phyloP scores from a whole-genome alignment of 2,329 filamentous ascomycete genomes.

The Chalaropsis ovoidea region DNA sequence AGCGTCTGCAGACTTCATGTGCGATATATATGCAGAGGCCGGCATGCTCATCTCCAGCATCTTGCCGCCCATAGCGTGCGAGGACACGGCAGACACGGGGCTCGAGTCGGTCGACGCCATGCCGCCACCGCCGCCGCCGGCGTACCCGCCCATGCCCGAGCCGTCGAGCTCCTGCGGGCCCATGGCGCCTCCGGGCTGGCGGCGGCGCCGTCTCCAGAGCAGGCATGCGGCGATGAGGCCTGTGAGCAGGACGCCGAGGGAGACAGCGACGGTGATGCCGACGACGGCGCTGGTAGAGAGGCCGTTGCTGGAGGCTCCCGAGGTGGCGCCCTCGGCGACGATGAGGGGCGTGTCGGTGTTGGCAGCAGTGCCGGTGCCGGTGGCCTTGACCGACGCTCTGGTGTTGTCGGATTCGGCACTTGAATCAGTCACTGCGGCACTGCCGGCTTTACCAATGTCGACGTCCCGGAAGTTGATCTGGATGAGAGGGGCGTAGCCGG shows the following conservation, averaged over 20 bases:
- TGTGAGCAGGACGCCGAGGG: slow-evolving; percentile 21
- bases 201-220: slow-evolving; percentile 17
- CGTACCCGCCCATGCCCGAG: not conserved
- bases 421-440: slow-evolving; percentile 7
- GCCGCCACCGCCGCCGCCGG: not conserved
- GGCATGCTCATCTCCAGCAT: slow-evolving; percentile 22
- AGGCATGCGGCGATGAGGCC: slow-evolving; percentile 20
- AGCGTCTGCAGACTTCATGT: slow-evolving; percentile 14
- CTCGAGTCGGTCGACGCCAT: not conserved
- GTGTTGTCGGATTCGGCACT: not conserved
- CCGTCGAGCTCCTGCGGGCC: slow-evolving; percentile 17
- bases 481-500: slow-evolving; percentile 29
- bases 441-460: slow-evolving; percentile 27
- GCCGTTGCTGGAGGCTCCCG: slow-evolving; percentile 13
- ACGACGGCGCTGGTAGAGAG: slow-evolving; percentile 25
- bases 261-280: slow-evolving; percentile 27
- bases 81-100: not conserved
- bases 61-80: slow-evolving; percentile 2
- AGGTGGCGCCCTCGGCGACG: slow-evolving; percentile 12
- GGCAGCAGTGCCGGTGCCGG: not conserved
- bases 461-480: slow-evolving; percentile 30
- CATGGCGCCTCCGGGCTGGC: slow-evolving; percentile 1
- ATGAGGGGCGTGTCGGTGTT: slow-evolving; percentile 11
- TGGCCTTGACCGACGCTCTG: not conserved
- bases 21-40: slow-evolving; percentile 20